Base-by-base conservation (phyloP, 345 rosid species). In the Rubroshorea leprosula region DNA sequence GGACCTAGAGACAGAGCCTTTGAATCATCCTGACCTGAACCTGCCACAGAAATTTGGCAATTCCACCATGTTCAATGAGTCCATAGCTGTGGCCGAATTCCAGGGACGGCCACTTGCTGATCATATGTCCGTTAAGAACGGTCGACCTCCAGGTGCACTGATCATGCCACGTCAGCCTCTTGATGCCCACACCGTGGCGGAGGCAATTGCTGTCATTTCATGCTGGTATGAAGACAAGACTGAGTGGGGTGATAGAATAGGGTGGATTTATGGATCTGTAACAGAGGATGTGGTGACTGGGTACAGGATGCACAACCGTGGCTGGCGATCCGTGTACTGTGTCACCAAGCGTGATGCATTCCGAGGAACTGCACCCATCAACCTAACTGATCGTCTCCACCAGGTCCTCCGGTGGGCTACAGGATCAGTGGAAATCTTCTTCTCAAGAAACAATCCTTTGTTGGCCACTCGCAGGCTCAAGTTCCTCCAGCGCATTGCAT, bases 141-240 rank as follows among this genome's bases (percentile, higher is more conserved):
- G 96, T 0, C 74, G 98, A 46, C 96, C 98, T 18, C 98, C 98
- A 0, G 96, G 98, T 29, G 94, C 96, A 46, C 58, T 91, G 29
- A 82, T 88, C 31, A 14, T 49, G 8, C 89, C 95, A 1, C 98
- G 98, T 31, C 85, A 84, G 0, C 98, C 95, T 0, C 78, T 91
- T 1, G 95, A 91, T 65, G 96, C 98, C 4, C 96, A 85, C 1
- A 91, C 96, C 1, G 96, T 91, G n/a, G 98, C 98, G 5, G 98
- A 91, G 75, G 98, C 98, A 15, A 79, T 88, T 5, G 96, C 90
- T 23, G 98, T 89, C 70, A 83, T 91, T 53, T 89, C 98, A 50
- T 91, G 98, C 81, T 91, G 98, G 98, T 90, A 83, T 3, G 98
- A 91, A 71, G 95, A 91, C 63, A 91, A 86, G 65, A 88, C 96